These are phyloP conservation scores for Nidula niveotomentosa DNA, from an alignment of 1,284 basidiomycete genomes.

Conservation along the genomic window DNA sequence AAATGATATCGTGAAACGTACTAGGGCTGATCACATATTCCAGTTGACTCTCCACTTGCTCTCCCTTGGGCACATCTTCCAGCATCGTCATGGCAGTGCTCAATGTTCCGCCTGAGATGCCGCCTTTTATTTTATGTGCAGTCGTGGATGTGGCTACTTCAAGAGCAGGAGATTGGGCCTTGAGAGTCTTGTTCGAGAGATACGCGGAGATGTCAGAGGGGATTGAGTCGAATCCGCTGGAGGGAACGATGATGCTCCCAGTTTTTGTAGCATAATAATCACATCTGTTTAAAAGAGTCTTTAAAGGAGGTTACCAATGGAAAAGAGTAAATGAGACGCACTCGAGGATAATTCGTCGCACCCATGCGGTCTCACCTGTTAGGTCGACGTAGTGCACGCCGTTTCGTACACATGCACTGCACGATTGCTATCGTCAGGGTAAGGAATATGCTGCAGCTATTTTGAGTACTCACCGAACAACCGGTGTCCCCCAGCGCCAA, in stretches of 20 bases:
- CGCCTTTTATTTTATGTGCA: slow-evolving; percentile 50
- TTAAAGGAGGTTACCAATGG: background rate
- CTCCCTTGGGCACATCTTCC: slow-evolving; percentile 45
- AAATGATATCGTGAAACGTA: slow-evolving; percentile 21
- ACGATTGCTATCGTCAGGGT: no score
- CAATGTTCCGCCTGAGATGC: slow-evolving; percentile 73
- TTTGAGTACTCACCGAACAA: slow-evolving; percentile 46
- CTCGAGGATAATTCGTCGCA: slow-evolving; percentile 35
- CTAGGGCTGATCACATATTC: slow-evolving; percentile 61
- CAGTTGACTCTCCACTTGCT: slow-evolving; percentile 26
- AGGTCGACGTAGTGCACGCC: slow-evolving; percentile 45
- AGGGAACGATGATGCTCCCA: slow-evolving; percentile 66
- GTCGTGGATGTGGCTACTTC: slow-evolving; percentile 30
- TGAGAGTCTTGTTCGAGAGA: slow-evolving; percentile 47
- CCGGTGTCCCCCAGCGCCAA: slow-evolving; percentile 60
- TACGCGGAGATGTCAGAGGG: slow-evolving; percentile 68
- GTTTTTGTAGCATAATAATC: slow-evolving; percentile 69
- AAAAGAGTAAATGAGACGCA: slow-evolving; percentile 18
- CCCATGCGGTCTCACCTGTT: slow-evolving; percentile 40
- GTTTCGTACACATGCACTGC: slow-evolving; percentile 39
- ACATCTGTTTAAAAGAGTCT: slow-evolving; percentile 31
- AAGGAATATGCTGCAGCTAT: no score
- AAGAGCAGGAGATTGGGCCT: slow-evolving; percentile 18
- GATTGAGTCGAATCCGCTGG: slow-evolving; percentile 73
- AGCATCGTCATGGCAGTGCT: slow-evolving; percentile 48